These are phyloP conservation scores for Misopates orontium DNA, from an alignment of 257 asterid species.

Conservation along the genomic window DNA sequence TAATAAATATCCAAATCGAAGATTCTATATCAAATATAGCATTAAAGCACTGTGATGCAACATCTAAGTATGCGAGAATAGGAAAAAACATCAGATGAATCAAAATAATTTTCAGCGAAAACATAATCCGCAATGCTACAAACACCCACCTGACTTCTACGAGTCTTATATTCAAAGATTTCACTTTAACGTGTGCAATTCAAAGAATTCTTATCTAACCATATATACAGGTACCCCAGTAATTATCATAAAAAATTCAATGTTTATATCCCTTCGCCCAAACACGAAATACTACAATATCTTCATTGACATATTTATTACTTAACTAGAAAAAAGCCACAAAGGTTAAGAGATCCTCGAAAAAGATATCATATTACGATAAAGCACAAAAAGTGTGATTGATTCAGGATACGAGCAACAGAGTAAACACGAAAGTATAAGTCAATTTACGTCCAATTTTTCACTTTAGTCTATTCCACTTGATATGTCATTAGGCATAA, in stretches of 20 bases:
- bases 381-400: too few relatives aligned
- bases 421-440: background rate
- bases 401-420: too few relatives aligned
- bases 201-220: too few relatives aligned
- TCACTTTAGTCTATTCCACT: conserved; percentile 1
- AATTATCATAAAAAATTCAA: background rate
- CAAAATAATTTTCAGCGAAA: too few relatives aligned
- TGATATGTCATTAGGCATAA: conserved; percentile 4
- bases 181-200: too few relatives aligned
- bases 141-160: too few relatives aligned
- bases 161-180: too few relatives aligned
- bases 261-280: background rate
- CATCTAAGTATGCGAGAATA: conserved; percentile 10
- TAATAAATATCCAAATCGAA: background rate
- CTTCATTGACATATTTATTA: conserved; percentile 8
- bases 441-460: background rate
- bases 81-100: background rate
- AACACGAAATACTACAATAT: background rate
- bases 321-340: background rate
- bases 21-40: background rate
- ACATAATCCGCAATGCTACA: too few relatives aligned
- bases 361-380: too few relatives aligned
- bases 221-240: too few relatives aligned
- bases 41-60: background rate
- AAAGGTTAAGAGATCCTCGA: background rate